Percentiles rank a stretch among this genome's conserved stretches.
Conservation (phyloP, 1,139 yeast species). For the Geotrichum klebahnii region DNA sequence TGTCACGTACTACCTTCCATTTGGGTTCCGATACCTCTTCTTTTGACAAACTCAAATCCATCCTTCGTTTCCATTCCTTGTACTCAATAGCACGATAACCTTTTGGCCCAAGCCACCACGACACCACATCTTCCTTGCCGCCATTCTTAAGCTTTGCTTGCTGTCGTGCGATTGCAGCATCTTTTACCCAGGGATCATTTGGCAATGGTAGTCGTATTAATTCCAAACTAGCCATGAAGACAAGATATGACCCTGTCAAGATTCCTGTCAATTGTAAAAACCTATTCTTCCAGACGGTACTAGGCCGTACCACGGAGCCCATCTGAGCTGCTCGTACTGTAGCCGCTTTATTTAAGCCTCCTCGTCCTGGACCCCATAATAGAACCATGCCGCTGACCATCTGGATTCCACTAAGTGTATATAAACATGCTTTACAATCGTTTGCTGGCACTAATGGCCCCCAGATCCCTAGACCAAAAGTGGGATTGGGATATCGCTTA, state of each 20-base stretch:
- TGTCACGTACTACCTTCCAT: slow-evolving; percentile 1
- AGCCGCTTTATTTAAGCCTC: not conserved
- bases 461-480: slow-evolving; percentile 36
- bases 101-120: slow-evolving; percentile 37
- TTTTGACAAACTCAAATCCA: slow-evolving; percentile 24
- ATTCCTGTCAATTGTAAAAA: slow-evolving; percentile 27
- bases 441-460: slow-evolving; percentile 40
- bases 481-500: slow-evolving; percentile 30
- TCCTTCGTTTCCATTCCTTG: slow-evolving; percentile 34
- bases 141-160: slow-evolving; percentile 10
- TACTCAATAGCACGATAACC: slow-evolving; percentile 32
- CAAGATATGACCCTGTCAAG: slow-evolving; percentile 31
- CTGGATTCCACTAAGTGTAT: slow-evolving; percentile 33
- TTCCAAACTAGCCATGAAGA: slow-evolving; percentile 32
- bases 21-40: not conserved
- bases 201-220: slow-evolving; percentile 32
- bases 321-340: slow-evolving; percentile 26
- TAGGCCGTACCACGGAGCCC: not conserved
- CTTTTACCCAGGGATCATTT: slow-evolving; percentile 38
- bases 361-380: slow-evolving; percentile 30
- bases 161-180: slow-evolving; percentile 33
- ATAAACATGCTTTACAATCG: slow-evolving; percentile 35
- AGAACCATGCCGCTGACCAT: slow-evolving; percentile 31
- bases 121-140: slow-evolving; percentile 22
- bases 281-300: slow-evolving; percentile 1